Evolutionary conservation across 352 stramenopile species (phyloP).

Genomic region (Phytophthora ramorum): DNA sequence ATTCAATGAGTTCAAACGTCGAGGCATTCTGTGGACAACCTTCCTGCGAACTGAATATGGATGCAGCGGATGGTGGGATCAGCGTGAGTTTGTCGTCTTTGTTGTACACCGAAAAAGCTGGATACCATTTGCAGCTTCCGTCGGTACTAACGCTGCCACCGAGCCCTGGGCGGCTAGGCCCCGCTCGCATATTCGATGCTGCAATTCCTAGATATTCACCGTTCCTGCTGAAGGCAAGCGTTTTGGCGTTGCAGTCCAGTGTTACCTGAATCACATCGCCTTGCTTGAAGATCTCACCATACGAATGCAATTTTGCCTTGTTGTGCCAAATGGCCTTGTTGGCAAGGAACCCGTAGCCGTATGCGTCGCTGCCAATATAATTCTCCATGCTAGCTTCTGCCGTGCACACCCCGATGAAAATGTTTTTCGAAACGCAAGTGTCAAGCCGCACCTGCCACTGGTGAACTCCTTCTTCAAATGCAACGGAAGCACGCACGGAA

Average conservation of each 20-base stretch:
- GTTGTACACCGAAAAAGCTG: conserved; percentile 93
- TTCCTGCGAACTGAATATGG: conserved; percentile 4
- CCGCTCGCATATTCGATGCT: conserved; percentile 67
- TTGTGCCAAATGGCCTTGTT: conserved; percentile 94
- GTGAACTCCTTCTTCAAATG: conserved; percentile 85
- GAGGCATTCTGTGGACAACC: conserved; percentile 47
- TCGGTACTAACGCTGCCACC: not conserved
- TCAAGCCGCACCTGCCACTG: conserved; percentile 90
- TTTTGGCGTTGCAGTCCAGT: conserved; percentile 84
- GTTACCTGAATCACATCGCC: conserved; percentile 87
- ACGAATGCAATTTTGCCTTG: conserved; percentile 89
- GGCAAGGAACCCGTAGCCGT: conserved; percentile 91
- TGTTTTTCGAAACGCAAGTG: conserved; percentile 92
- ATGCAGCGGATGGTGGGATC: conserved; percentile 41
- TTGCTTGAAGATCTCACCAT: conserved; percentile 93
- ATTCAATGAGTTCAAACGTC: conserved; percentile 40
- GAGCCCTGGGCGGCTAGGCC: conserved; percentile 5
- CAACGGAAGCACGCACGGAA: conserved; percentile 70
- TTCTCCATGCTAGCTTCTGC: conserved; percentile 82
- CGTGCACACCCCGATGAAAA: conserved; percentile 90
- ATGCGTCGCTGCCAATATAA: conserved; percentile 89
- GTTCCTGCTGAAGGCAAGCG: conserved; percentile 87
- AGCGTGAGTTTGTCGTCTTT: conserved; percentile 90
- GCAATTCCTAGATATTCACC: conserved; percentile 87
- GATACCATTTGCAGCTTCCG: conserved; percentile 74